Conservation (phyloP, 139 green algal genomes). For the Asterochloris erici region DNA sequence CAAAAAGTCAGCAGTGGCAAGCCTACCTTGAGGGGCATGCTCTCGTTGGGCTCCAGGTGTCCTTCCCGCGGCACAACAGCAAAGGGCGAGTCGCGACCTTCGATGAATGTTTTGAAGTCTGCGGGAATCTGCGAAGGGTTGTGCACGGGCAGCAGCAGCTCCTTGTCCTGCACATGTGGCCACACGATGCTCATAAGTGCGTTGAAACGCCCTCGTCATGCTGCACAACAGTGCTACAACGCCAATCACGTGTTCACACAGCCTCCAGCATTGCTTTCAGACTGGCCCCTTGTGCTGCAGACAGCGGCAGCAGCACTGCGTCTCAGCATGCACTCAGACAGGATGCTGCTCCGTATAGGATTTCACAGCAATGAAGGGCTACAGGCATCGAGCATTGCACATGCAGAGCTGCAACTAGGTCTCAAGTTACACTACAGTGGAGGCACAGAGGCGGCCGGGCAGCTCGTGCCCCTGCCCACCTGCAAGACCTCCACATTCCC, state of each 20-base stretch:
- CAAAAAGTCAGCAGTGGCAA: not conserved
- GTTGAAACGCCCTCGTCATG: no score
- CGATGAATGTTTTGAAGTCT: constrained; percentile 70
- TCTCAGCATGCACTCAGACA: no score
- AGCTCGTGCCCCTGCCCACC: constrained; percentile 2
- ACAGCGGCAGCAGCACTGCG: no score
- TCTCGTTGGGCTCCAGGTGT: constrained; percentile 40
- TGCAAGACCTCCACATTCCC: constrained; percentile 62
- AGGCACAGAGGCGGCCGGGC: not conserved
- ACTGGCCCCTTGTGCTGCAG: no score
- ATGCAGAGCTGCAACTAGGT: not conserved
- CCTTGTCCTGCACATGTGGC: constrained; percentile 12
- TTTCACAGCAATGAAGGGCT: not conserved
- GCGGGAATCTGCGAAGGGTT: constrained; percentile 72
- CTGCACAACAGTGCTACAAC: no score
- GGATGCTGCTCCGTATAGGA: no score
- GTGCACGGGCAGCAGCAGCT: constrained; percentile 43
- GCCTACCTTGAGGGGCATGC: constrained; percentile 28
- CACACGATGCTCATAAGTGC: not conserved
- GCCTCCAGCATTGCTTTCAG: no score
- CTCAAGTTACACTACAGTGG: not conserved
- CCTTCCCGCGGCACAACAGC: constrained; percentile 47
- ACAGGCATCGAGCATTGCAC: not conserved
- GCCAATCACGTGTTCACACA: no score
- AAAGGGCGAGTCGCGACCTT: constrained; percentile 57